A percentile compares a stretch with the other conserved stretches of the same genome.
Evolutionary conservation across 2,329 filamentous ascomycete genomes (phyloP).

Genomic region (Colletotrichum magnum): DNA sequence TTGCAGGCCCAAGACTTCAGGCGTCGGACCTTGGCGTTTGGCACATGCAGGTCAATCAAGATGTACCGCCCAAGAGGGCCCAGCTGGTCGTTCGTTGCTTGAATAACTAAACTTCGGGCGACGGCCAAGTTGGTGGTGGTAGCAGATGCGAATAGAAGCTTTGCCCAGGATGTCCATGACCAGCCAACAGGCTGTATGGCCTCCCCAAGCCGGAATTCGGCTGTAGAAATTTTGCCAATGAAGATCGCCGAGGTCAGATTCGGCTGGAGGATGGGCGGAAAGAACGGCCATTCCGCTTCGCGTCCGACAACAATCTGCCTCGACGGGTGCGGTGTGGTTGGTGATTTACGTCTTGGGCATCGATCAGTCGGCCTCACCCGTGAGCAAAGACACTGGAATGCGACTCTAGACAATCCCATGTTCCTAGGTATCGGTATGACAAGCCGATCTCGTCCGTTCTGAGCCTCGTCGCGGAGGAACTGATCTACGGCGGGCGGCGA

Average conservation of each 20-base stretch:
- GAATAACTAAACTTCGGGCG: too few species aligned
- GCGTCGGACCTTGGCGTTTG: background rate
- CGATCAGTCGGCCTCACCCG: background rate
- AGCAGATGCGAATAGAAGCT: background rate
- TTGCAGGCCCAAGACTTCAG: background rate
- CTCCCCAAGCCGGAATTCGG: background rate
- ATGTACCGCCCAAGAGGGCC: background rate
- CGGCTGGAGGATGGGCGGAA: background rate
- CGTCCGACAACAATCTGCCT: background rate
- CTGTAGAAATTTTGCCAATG: background rate
- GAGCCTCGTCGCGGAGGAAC: too few species aligned
- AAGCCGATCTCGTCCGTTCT: background rate
- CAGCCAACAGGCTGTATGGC: too few species aligned
- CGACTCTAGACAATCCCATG: background rate
- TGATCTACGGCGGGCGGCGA: too few species aligned
- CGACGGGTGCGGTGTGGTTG: background rate
- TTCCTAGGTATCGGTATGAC: background rate
- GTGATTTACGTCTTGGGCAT: background rate
- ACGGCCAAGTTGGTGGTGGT: background rate
- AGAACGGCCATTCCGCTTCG: background rate
- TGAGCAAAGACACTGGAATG: background rate
- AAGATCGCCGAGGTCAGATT: constrained; percentile 4
- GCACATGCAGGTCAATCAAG: background rate
- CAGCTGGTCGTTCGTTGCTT: background rate
- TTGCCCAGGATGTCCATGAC: background rate